phyloP scores from a whole-genome alignment of 2,329 filamentous ascomycete species.

The Epichloe gansuensis region DNA sequence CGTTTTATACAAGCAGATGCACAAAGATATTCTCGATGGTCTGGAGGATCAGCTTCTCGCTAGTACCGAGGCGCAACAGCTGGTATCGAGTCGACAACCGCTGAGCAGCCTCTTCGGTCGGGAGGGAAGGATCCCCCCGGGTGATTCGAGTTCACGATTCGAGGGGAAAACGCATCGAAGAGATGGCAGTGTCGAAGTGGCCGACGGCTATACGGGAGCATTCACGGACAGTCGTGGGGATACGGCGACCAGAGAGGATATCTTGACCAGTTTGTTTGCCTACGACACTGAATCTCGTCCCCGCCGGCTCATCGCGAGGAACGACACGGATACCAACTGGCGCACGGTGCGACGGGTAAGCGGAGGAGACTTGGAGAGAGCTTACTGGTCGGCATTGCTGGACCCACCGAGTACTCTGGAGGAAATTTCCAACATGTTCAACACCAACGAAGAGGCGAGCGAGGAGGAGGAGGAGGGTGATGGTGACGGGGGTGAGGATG shows the following conservation, averaged over 20 bases:
- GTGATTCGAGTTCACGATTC: slow-evolving; percentile 41
- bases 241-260: slow-evolving; percentile 44
- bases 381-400: slow-evolving; percentile 31
- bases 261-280: slow-evolving; percentile 42
- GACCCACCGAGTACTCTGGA: slow-evolving; percentile 32
- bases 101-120: slow-evolving; percentile 64
- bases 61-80: slow-evolving; percentile 61
- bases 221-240: slow-evolving; percentile 49
- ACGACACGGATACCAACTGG: slow-evolving; percentile 23
- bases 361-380: slow-evolving; percentile 20
- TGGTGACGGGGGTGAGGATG: slow-evolving; percentile 9
- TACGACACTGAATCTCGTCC: slow-evolving; percentile 19
- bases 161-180: slow-evolving; percentile 53
- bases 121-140: slow-evolving; percentile 53
- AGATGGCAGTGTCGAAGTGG: slow-evolving; percentile 52
- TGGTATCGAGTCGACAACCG: slow-evolving; percentile 62
- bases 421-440: slow-evolving; percentile 28
- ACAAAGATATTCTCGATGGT: slow-evolving; percentile 66
- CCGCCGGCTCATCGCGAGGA: slow-evolving; percentile 16
- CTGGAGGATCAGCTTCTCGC: slow-evolving; percentile 68
- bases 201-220: slow-evolving; percentile 42
- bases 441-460: slow-evolving; percentile 17
- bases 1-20: slow-evolving; percentile 77
- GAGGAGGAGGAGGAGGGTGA: slow-evolving; percentile 16
- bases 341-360: slow-evolving; percentile 19